Base-by-base conservation (phyloP, 179 eudicot species). In the Pouteria campechiana region DNA sequence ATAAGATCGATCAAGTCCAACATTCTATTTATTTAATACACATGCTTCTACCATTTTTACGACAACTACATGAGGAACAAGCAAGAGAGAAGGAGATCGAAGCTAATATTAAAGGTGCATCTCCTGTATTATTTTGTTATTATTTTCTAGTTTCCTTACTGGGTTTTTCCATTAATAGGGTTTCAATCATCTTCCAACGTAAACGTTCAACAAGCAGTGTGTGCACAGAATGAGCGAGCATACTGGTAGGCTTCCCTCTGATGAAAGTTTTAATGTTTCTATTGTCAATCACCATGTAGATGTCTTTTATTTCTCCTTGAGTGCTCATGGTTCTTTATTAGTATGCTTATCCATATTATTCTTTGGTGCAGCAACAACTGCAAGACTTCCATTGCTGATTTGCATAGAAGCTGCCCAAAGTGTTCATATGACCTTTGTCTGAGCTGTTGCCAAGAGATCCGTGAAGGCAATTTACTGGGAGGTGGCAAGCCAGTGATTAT, bases 401-500 rank as follows among this genome's bases (percentile, higher is more conserved):
- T 67, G 21, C 74, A 60, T 33, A 51, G 96, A 59, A 79, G 74
- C 61, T 88, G 96, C 47, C 65, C 76, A 2, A 4, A 37, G 14
- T 80, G 90, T 60, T 37, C 46, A 8, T 83, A 70, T 59, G 94
- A 80, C 51, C 64, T 83, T 23, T 87, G 94, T 46, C 80, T 83
- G 35, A 30, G 56, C 13, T 87, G 94, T 59, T 87, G 87, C 41
- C 61, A 46, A 3, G 96, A 80, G 64, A 29, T 87, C 17, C 79
- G 87, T 30, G 62, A 52, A 31, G 87, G 92, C 15, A 20, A 50
- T 44, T 58, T 73, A 2, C 69, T 44, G 36, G 60, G 74, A 29
- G 55, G 64, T 41, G 69, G 55, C 6, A 52, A 73, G 25, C 78
- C 57, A 55, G 58, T 64, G 30, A 17, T 14, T 13, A 34, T 49